Base-by-base conservation (phyloP, 768 basidiomycete genomes). In the Pisolithus albus region DNA sequence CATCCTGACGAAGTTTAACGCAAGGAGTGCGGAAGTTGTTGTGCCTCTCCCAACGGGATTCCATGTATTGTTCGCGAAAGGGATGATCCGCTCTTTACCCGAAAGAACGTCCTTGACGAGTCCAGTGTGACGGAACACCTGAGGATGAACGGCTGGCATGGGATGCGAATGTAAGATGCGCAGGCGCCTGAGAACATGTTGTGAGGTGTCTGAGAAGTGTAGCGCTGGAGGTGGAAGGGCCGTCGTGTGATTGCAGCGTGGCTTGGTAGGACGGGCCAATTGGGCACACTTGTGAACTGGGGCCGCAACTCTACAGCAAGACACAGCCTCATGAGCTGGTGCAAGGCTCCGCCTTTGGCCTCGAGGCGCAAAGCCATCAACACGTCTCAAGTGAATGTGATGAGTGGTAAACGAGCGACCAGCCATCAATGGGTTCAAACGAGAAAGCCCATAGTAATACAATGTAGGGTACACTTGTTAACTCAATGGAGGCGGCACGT, bases 11-110 rank as follows among this genome's bases (percentile, higher is more conserved):
- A 81, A 84, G 56, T 84, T 84, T 56, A 86, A 57, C 3, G 79
- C 78, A 8, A 83, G 82, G 42, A 86, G 70, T 11, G 82, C 82
- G 54, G 83, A 85, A 3, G 80, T 72, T 13, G 81, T 75, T 8
- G 47, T 49, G 23, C 56, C 57, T 36, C 39, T 52, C 34, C 72
- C 69, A 37, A 65, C 61, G 40, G 81, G 81, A 40, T 80, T 77
- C 44, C 79, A 75, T 16, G 73, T 66, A 15, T 78, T 67, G 13
- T 78, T 75, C 6, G 56, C 59, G 54, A 76, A 69, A 3, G 74
- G 76, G 44, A 78, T 66, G 34, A 81, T 69, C 38, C 68, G 61
- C 49, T 72, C 71, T 51, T 69, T 68, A 18, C 69, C 70, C 7
- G 64, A 52, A 1, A 64, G 56, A 5, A 64, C 58, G 13, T 67